phyloP scores from a whole-genome alignment of 257 asterid species.

The Solanum clarkiae region DNA sequence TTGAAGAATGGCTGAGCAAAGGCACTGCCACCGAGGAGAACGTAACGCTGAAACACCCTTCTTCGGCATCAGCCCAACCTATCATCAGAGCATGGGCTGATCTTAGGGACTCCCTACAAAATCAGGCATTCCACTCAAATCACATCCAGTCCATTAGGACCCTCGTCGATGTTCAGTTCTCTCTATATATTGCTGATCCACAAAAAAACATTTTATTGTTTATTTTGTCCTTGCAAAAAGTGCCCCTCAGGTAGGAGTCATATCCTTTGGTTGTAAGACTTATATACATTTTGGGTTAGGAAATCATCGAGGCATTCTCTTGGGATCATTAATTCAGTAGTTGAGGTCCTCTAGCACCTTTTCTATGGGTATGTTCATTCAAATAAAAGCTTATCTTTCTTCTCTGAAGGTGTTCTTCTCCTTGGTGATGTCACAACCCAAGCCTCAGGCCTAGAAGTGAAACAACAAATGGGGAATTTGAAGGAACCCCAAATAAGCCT shows the following conservation, averaged over 20 bases:
- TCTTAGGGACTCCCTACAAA: slow-evolving; percentile 53
- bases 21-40: slow-evolving; percentile 5
- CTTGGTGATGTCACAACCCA: slow-evolving; percentile 8
- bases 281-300: slow-evolving; percentile 65
- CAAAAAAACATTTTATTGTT: slow-evolving; percentile 74
- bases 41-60: slow-evolving; percentile 17
- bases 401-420: slow-evolving; percentile 71
- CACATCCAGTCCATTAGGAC: slow-evolving; percentile 49
- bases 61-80: slow-evolving; percentile 51
- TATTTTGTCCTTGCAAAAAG: slow-evolving; percentile 41
- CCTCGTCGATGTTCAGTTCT: slow-evolving; percentile 43
- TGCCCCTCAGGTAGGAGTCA: slow-evolving; percentile 39
- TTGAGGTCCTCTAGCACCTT: slow-evolving; percentile 28
- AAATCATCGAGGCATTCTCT: slow-evolving; percentile 62
- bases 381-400: slow-evolving; percentile 25
- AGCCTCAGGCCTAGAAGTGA: too few species aligned
- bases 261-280: slow-evolving; percentile 62
- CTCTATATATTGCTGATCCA: slow-evolving; percentile 81
- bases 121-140: slow-evolving; percentile 33
- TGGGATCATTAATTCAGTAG: slow-evolving; percentile 37
- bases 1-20: too few species aligned
- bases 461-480: too few species aligned
- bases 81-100: slow-evolving; percentile 91
- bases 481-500: too few species aligned
- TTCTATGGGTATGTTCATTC: slow-evolving; percentile 25